Evolutionary conservation across 225 moss, liverwort and hornwort genomes (phyloP).

Genomic region (Physcomitrium patens): DNA sequence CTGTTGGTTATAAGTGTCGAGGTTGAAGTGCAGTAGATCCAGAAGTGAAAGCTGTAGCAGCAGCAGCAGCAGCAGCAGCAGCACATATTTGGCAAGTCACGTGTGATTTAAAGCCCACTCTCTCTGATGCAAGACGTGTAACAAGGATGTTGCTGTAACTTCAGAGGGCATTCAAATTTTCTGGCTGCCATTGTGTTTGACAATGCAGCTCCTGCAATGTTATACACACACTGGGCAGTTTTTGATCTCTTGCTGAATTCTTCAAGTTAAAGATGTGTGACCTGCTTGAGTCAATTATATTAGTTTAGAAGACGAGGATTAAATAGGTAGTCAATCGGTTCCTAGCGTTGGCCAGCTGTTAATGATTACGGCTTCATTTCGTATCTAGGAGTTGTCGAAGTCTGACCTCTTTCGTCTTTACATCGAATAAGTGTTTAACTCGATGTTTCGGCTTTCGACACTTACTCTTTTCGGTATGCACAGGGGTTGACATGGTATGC

Average conservation of each 20-base stretch:
- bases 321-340: too few species aligned
- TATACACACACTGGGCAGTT: background rate
- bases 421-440: background rate
- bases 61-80: too few species aligned
- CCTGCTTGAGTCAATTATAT: background rate
- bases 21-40: background rate
- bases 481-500: constrained; percentile 91
- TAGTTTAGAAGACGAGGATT: background rate
- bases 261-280: constrained; percentile 3
- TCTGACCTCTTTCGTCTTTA: background rate
- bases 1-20: background rate
- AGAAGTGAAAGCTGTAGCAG: constrained; percentile 5
- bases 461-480: constrained; percentile 20
- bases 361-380: too few species aligned
- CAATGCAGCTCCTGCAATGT: constrained; percentile 8
- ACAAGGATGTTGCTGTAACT: background rate
- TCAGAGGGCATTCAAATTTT: constrained; percentile 24
- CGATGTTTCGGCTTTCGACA: background rate
- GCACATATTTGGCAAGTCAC: background rate
- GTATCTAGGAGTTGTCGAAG: too few species aligned
- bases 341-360: too few species aligned
- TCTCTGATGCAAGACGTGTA: background rate
- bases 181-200: constrained; percentile 3
- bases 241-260: constrained; percentile 18
- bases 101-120: background rate